Evolutionary conservation across 495 filamentous ascomycete species (phyloP).

Genomic region (Neurospora cerealis): DNA sequence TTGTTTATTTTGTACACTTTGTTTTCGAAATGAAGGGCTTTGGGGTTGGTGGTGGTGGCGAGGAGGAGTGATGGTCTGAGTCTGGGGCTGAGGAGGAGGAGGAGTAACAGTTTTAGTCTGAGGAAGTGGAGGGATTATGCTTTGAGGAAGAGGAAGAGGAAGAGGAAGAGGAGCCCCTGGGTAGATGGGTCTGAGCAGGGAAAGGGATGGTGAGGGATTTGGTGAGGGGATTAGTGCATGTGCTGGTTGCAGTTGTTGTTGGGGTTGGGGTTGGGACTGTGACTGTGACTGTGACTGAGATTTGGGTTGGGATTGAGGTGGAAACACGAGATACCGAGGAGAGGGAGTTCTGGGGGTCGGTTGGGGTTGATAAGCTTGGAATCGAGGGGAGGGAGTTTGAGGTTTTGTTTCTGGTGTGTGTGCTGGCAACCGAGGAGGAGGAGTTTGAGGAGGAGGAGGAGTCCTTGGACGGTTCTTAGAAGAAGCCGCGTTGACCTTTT

Average conservation of each 20-base stretch:
- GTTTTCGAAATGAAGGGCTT: no score
- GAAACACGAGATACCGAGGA: not conserved
- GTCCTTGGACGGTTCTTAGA: not conserved
- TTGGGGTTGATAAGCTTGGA: not conserved
- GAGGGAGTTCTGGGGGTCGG: not conserved
- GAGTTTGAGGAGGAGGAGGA: not conserved
- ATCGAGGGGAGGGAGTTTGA: not conserved
- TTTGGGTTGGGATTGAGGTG: not conserved
- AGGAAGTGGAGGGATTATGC: not conserved
- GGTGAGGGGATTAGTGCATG: not conserved
- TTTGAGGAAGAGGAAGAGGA: not conserved
- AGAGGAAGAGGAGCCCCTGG: not conserved
- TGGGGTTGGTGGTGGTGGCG: no score
- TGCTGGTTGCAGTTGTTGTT: not conserved
- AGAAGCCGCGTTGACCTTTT: not conserved
- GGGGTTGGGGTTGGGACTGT: not conserved
- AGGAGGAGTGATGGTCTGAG: not conserved
- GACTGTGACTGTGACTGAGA: not conserved
- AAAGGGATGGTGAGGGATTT: not conserved
- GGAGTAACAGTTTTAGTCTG: not conserved
- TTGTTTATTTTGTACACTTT: no score
- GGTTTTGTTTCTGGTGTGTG: not conserved
- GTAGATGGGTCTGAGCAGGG: not conserved
- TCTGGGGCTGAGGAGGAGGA: not conserved
- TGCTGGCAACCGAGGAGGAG: not conserved